Base-by-base conservation (phyloP, 306 rosid species). In the Quercus berberidifolia region DNA sequence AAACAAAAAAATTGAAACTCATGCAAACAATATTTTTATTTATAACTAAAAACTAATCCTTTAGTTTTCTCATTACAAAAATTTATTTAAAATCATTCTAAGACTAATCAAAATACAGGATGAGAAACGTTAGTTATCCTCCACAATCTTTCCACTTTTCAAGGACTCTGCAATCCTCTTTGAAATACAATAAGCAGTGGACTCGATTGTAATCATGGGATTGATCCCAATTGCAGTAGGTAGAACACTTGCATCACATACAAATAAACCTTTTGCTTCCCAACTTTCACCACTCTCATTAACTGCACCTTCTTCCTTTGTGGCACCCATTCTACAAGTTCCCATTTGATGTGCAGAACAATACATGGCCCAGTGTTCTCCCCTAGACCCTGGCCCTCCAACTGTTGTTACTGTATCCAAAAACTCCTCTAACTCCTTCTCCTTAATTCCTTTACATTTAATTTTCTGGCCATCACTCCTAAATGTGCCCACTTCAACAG, bases 151-250 rank as follows among this genome's bases (percentile, higher is more conserved):
- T 21, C 77, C 35, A 25, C 57, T 83, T 54, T 79, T 73, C 74
- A 95, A 75, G 75, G 91, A 86, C 28, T 89, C 86, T 2, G 88
- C 97, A 77, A 95, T 93, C 83, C 80, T 91, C 54, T 63, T 90
- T 68, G 98, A 82, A 83, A 95, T 85, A 74, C 97, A 95, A 71
- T 91, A 95, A 25, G 98, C 90, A 5, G 96, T 95, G 79, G 99
- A 83, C 84, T 93, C 80, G 21, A 95, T 93, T 52, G 99, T 93
- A 69, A 95, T 63, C 99, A 95, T 95, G n/a, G 99, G 99, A 69
- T 95, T 95, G 56, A 93, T 94, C 23, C 99, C 99, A 87, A 90
- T 15, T 25, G 98, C 99, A 65, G 78, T 85, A 1, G 98, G 99
- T 10, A 95, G 86, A 83, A 95, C 83, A 49, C 99, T 95, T 43